Evolutionary conservation across 2,329 filamentous ascomycete genomes (phyloP).

Genomic region (Cytospora schulzeri): DNA sequence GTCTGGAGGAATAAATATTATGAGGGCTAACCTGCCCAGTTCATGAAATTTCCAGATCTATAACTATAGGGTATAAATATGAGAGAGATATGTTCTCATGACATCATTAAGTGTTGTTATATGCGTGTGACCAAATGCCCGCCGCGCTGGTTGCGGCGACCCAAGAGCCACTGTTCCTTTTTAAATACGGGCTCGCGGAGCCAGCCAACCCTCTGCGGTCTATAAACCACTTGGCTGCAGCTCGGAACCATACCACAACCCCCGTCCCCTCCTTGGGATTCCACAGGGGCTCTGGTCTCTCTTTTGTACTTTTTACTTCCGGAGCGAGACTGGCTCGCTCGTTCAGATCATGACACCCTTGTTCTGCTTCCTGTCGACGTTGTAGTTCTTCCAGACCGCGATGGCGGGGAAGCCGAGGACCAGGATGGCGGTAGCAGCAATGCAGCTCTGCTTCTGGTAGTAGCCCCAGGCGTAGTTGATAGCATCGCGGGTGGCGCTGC

Average conservation of each 20-base stretch:
- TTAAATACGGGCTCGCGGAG: neutral
- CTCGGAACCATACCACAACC: neutral
- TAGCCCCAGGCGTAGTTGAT: slow-evolving; percentile 42
- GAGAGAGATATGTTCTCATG: neutral
- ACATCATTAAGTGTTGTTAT: neutral
- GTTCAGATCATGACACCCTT: slow-evolving; percentile 27
- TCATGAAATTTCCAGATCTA: neutral
- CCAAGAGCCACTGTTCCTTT: neutral
- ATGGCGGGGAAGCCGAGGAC: slow-evolving; percentile 38
- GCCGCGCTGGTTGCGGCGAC: neutral
- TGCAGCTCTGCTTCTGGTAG: slow-evolving; percentile 39
- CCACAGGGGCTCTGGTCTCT: neutral
- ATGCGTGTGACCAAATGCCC: neutral
- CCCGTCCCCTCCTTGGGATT: neutral
- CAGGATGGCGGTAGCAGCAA: slow-evolving; percentile 39
- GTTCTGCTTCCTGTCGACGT: slow-evolving; percentile 37
- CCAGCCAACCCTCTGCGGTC: no score
- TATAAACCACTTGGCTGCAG: neutral
- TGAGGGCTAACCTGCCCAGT: neutral
- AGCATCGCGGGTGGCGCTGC: slow-evolving; percentile 36
- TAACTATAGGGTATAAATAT: neutral
- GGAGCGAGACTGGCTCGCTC: neutral
- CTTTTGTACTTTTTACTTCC: no score
- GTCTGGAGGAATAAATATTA: neutral
- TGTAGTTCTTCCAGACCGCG: slow-evolving; percentile 42